Evolutionary conservation across 805 yeast genomes (phyloP).

Genomic region (Candida ulmi): DNA sequence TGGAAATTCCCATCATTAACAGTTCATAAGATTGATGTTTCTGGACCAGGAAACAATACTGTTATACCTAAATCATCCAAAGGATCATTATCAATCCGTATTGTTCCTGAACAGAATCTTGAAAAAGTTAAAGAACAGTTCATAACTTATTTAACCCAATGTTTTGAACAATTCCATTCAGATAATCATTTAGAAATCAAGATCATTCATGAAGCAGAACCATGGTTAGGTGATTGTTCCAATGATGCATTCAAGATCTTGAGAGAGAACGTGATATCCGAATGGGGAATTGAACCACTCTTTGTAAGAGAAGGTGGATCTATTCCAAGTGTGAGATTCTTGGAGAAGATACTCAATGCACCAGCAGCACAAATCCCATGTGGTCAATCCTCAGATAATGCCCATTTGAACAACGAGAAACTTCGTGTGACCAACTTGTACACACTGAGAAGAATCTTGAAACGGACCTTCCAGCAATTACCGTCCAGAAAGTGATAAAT

Average conservation of each 20-base stretch:
- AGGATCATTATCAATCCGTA: constrained; percentile 74
- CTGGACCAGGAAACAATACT: constrained; percentile 87
- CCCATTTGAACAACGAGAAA: constrained; percentile 86
- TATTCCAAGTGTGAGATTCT: constrained; percentile 80
- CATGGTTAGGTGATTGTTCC: constrained; percentile 88
- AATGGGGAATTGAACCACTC: constrained; percentile 80
- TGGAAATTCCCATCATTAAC: constrained; percentile 93
- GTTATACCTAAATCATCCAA: constrained; percentile 81
- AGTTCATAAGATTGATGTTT: constrained; percentile 74
- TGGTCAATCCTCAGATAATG: constrained; percentile 92
- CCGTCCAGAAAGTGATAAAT: constrained; percentile 12
- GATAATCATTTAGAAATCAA: constrained; percentile 56
- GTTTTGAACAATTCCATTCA: constrained; percentile 47
- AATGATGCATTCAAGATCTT: constrained; percentile 70
- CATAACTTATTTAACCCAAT: constrained; percentile 36
- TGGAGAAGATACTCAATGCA: constrained; percentile 78
- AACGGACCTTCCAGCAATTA: constrained; percentile 16
- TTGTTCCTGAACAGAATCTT: constrained; percentile 84
- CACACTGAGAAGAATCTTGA: constrained; percentile 61
- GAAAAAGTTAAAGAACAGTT: constrained; percentile 49
- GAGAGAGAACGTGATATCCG: constrained; percentile 50
- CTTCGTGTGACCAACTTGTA: constrained; percentile 72
- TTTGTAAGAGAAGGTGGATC: constrained; percentile 96
- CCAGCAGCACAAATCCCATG: constrained; percentile 95
- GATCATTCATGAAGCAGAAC: constrained; percentile 83